Base-by-base conservation (phyloP, 2,329 filamentous ascomycete genomes). In the Epichloe amarillans region DNA sequence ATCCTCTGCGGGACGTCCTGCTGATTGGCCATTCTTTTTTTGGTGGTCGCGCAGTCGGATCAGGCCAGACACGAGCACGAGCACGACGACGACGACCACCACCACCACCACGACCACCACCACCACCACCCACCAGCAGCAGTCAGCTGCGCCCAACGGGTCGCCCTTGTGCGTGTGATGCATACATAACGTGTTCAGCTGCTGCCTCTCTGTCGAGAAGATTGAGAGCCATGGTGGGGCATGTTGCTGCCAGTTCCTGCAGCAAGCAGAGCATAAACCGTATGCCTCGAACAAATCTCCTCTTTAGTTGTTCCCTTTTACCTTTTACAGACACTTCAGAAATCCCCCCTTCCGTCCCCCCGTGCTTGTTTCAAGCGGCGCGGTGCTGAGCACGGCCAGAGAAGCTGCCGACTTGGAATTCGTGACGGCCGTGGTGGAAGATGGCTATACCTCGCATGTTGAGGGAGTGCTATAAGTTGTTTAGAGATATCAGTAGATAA, bases 361-460 rank as follows among this genome's bases (percentile, higher is more conserved):
- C 6, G 23, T 30, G 26, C 26, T 30, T 30, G 26, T 30, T 30
- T 53, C 55, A 4, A 55, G 49, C 23, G 52, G 55, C 14, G 52
- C 55, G 5, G 45, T 57, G 19, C 23, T 55, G 17, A 53, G 51
- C n/a, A 53, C 54, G 6, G 53, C 55, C 3, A 41, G 47, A 10
- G 50, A 55, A 12, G 55, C 53, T 23, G 53, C 55, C n/a, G 50
- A 56, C 23, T 46, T 55, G 47, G 55, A 50, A 4, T 55, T 56
- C 17, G 49, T 56, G 12, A 49, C 50, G 10, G 52, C 51, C 2
- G 53, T 53, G 3, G 53, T 56, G n/a, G 43, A 26, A 26, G 23
- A 7, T 26, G 23, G 23, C 23, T 26, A 26, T 2, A 26, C 23
- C 23, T 26, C 23, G 23, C 23, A 26, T 26, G 23, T 7, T 7